Conservation (phyloP, 345 rosid species). For the Nasturtium officinale region DNA sequence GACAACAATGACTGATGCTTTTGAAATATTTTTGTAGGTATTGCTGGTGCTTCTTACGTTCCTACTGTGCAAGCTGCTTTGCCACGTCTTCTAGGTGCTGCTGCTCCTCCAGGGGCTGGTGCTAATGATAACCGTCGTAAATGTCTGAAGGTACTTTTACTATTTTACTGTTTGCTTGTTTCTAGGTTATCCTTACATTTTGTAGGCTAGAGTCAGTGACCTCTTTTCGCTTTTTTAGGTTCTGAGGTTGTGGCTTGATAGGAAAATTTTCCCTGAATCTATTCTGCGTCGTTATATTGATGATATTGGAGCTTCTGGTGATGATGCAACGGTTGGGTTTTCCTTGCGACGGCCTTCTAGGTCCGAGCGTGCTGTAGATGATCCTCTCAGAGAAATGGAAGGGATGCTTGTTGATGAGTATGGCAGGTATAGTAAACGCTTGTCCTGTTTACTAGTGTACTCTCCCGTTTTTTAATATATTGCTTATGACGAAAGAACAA, state of each 20-base stretch:
- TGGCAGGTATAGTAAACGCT: slow-evolving; percentile 68
- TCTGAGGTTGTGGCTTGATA: slow-evolving; percentile 90
- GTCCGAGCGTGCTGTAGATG: slow-evolving; percentile 92
- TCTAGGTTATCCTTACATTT: slow-evolving; percentile 1
- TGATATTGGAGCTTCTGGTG: slow-evolving; percentile 82
- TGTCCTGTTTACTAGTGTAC: slow-evolving; percentile 11
- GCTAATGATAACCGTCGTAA: slow-evolving; percentile 97
- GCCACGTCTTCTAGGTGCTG: slow-evolving; percentile 93
- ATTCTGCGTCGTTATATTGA: slow-evolving; percentile 77
- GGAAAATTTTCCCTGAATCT: slow-evolving; percentile 85
- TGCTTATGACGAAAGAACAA: slow-evolving; percentile 34
- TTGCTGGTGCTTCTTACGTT: slow-evolving; percentile 90
- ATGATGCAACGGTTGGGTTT: slow-evolving; percentile 62
- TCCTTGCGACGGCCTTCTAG: slow-evolving; percentile 86
- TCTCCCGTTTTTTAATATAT: not conserved
- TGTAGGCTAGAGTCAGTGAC: slow-evolving; percentile 35
- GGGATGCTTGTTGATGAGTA: slow-evolving; percentile 99
- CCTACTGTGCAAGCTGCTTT: slow-evolving; percentile 92
- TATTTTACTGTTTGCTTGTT: slow-evolving; percentile 16
- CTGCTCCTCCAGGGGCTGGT: slow-evolving; percentile 85
- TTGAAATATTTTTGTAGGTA: slow-evolving; percentile 51
- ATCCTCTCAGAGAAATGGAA: slow-evolving; percentile 98
- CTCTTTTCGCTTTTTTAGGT: slow-evolving; percentile 50
- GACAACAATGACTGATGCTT: slow-evolving; percentile 12
- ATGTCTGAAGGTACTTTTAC: slow-evolving; percentile 79